Conservation (phyloP, 1,284 basidiomycete species). For the Trametes polyzona region DNA sequence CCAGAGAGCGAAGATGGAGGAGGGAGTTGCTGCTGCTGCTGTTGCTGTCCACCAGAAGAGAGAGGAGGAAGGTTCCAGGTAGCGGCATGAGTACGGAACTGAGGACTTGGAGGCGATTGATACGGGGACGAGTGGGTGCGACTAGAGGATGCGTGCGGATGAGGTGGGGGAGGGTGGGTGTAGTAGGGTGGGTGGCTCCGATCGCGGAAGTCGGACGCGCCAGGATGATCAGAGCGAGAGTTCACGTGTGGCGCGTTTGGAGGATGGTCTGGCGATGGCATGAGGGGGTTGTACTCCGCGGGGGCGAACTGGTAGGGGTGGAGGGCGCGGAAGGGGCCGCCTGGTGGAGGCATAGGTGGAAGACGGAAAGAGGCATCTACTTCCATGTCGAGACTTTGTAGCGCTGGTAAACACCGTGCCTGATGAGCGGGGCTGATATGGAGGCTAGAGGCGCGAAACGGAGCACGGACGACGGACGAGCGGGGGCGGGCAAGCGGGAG, state of each 20-base stretch:
- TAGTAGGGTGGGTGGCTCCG: slow-evolving; percentile 34
- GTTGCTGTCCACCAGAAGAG: slow-evolving; percentile 14
- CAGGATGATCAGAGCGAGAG: slow-evolving; percentile 10
- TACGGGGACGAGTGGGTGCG: slow-evolving; percentile 13
- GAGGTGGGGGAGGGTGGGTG: slow-evolving; percentile 36
- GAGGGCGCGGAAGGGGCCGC: slow-evolving; percentile 26
- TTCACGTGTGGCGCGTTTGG: slow-evolving; percentile 23
- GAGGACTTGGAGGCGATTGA: slow-evolving; percentile 17
- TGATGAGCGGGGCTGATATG: slow-evolving; percentile 27
- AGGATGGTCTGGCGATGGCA: slow-evolving; percentile 25
- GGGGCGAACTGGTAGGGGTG: slow-evolving; percentile 31
- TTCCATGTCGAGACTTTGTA: slow-evolving; percentile 32
- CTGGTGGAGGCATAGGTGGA: slow-evolving; percentile 28
- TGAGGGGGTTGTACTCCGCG: slow-evolving; percentile 28
- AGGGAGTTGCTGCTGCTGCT: slow-evolving; percentile 13
- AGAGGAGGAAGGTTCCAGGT: slow-evolving; percentile 23
- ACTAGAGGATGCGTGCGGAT: slow-evolving; percentile 21
- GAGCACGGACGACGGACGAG: background rate
- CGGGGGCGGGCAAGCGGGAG: background rate
- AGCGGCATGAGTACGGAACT: slow-evolving; percentile 26
- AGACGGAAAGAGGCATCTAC: slow-evolving; percentile 34
- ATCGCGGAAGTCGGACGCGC: slow-evolving; percentile 24
- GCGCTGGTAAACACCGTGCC: slow-evolving; percentile 31
- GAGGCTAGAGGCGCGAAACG: slow-evolving; percentile 5
- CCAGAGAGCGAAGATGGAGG: slow-evolving; percentile 26